phyloP scores from a whole-genome alignment of 2,329 filamentous ascomycete species.

The Penicillium sp. region DNA sequence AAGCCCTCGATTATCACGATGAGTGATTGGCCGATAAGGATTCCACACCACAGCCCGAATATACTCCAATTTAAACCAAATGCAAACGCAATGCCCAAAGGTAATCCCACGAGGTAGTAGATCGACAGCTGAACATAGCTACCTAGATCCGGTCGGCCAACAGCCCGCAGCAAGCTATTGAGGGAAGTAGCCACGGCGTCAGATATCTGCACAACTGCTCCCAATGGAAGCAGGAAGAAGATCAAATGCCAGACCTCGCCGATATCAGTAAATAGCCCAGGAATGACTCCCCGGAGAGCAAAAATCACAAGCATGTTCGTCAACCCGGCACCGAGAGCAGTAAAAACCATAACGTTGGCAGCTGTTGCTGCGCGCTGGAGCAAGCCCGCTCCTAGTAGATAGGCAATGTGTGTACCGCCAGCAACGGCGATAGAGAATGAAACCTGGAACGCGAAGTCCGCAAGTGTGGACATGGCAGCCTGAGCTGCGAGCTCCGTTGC shows the following conservation, averaged over 20 bases:
- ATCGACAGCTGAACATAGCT: slow-evolving; percentile 79
- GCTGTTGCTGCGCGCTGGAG: slow-evolving; percentile 73
- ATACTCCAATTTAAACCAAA: slow-evolving; percentile 75
- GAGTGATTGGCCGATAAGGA: slow-evolving; percentile 64
- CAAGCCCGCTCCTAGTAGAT: slow-evolving; percentile 79
- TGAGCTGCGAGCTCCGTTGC: slow-evolving; percentile 78
- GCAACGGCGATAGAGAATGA: slow-evolving; percentile 86
- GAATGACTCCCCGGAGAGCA: slow-evolving; percentile 66
- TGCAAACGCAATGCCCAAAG: slow-evolving; percentile 70
- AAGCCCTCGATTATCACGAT: slow-evolving; percentile 54
- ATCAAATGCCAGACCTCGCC: slow-evolving; percentile 64
- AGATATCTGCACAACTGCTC: slow-evolving; percentile 80
- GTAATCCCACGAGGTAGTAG: slow-evolving; percentile 80
- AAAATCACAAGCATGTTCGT: slow-evolving; percentile 70
- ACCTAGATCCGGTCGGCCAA: slow-evolving; percentile 80
- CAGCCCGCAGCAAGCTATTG: slow-evolving; percentile 78
- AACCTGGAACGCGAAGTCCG: slow-evolving; percentile 77
- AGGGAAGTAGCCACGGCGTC: slow-evolving; percentile 73
- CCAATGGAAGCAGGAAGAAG: slow-evolving; percentile 68
- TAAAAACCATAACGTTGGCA: slow-evolving; percentile 68
- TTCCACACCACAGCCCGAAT: slow-evolving; percentile 73
- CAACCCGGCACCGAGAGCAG: slow-evolving; percentile 66
- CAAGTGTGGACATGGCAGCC: slow-evolving; percentile 73
- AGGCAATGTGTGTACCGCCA: slow-evolving; percentile 81
- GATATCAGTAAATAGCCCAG: slow-evolving; percentile 70